A percentile compares a stretch with the other conserved stretches of the same genome.
Evolutionary conservation across 768 basidiomycete species (phyloP).

Genomic region (Mycena venus): DNA sequence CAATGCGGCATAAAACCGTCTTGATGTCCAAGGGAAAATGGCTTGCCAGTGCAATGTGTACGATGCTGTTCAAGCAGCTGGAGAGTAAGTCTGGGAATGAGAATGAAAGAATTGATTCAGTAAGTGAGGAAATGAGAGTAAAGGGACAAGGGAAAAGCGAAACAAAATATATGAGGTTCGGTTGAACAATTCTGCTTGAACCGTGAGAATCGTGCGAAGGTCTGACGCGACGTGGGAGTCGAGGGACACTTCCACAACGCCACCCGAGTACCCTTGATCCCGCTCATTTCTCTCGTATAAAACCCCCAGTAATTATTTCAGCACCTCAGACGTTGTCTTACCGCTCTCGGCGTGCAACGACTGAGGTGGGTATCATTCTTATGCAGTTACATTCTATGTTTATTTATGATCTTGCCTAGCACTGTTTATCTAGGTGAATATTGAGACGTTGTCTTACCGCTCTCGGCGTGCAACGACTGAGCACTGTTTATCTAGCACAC

Average conservation of each 20-base stretch:
- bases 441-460: too few relatives aligned
- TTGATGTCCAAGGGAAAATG: background rate
- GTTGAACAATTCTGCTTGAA: background rate
- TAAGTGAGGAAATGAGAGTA: background rate
- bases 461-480: too few relatives aligned
- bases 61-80: background rate
- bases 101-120: background rate
- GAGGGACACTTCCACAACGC: background rate
- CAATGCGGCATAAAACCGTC: background rate
- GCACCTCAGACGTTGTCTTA: too few relatives aligned
- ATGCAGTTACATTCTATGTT: too few relatives aligned
- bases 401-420: too few relatives aligned
- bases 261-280: too few relatives aligned
- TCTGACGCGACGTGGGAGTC: background rate
- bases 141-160: background rate
- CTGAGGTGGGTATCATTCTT: too few relatives aligned
- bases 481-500: too few relatives aligned
- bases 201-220: background rate
- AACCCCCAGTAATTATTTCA: too few relatives aligned
- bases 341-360: too few relatives aligned
- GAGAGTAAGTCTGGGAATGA: background rate
- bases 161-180: background rate
- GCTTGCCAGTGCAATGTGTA: background rate
- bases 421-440: too few relatives aligned
- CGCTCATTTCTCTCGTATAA: too few relatives aligned